Percentiles rank a stretch among this genome's conserved stretches.
These are phyloP conservation scores for Cantharellus anzutake DNA, from an alignment of 768 basidiomycete species.

Conservation along the genomic window DNA sequence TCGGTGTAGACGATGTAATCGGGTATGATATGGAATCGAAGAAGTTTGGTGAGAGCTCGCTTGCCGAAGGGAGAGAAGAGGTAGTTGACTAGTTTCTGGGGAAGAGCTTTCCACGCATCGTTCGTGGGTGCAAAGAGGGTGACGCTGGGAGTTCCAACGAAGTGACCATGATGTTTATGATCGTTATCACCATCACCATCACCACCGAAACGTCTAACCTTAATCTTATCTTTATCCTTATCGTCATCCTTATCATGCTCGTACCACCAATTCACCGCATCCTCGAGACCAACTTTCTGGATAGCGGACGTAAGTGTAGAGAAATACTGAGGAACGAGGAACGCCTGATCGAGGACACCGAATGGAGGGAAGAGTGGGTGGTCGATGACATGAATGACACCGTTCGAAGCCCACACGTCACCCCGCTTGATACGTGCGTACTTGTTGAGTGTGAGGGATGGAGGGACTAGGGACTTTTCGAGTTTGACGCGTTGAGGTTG, in stretches of 20 bases:
- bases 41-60: constrained; percentile 14
- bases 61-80: constrained; percentile 21
- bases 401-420: constrained; percentile 4
- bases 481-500: constrained; percentile 5
- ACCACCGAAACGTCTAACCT: not conserved
- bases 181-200: not conserved
- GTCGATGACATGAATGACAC: constrained; percentile 7
- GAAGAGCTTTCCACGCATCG: constrained; percentile 17
- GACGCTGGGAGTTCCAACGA: constrained; percentile 1
- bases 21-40: constrained; percentile 17
- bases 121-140: constrained; percentile 18
- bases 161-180: too few relatives aligned
- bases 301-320: constrained; percentile 3
- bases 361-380: constrained; percentile 2
- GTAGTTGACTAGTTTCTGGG: constrained; percentile 17
- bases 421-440: constrained; percentile 1
- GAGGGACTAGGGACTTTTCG: not conserved
- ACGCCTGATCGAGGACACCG: constrained; percentile 1
- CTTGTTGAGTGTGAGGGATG: constrained; percentile 6
- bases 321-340: not conserved
- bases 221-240: not conserved
- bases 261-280: constrained; percentile 3
- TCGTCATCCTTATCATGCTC: not conserved
- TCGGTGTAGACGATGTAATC: constrained; percentile 4
- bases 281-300: constrained; percentile 4